Percentiles rank a stretch among this genome's conserved stretches.
Evolutionary conservation across 805 yeast genomes (phyloP).

Genomic region (Helenozyma rhizophorensis): DNA sequence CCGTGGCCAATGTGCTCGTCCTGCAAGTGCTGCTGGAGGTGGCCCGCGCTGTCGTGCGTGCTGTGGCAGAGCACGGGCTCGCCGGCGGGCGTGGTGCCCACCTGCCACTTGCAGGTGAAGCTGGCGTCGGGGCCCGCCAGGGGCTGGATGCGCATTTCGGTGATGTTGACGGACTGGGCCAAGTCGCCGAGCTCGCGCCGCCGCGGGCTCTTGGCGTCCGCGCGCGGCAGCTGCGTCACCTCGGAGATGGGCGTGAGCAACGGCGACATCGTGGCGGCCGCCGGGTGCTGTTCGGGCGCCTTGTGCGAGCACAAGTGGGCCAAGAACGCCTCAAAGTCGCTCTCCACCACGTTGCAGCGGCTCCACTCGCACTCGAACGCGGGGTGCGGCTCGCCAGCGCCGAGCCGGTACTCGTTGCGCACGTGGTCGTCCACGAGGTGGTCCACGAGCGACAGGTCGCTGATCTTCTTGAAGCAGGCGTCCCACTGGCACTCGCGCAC

Average conservation of each 20-base stretch:
- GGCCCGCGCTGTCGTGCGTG: slow-evolving; percentile 50
- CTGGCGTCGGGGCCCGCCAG: slow-evolving; percentile 17
- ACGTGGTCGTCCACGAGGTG: slow-evolving; percentile 49
- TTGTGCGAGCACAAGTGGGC: slow-evolving; percentile 46
- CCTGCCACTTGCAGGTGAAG: slow-evolving; percentile 46
- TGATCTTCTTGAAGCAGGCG: slow-evolving; percentile 46
- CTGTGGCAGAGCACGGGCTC: slow-evolving; percentile 44
- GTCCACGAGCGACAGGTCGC: slow-evolving; percentile 26
- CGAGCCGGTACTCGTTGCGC: slow-evolving; percentile 37
- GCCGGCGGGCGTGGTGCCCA: slow-evolving; percentile 25
- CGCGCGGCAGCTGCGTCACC: too few relatives aligned
- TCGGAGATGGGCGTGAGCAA: slow-evolving; percentile 10
- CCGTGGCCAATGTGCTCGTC: slow-evolving; percentile 71
- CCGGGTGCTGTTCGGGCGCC: background rate
- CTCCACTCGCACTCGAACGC: slow-evolving; percentile 67
- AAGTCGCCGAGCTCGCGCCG: too few relatives aligned
- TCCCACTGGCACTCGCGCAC: slow-evolving; percentile 60
- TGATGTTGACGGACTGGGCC: slow-evolving; percentile 30
- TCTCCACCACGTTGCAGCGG: slow-evolving; percentile 57
- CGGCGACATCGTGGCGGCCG: too few relatives aligned
- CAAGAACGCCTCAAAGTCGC: slow-evolving; percentile 50
- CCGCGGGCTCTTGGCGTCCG: too few relatives aligned
- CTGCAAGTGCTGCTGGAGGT: slow-evolving; percentile 68
- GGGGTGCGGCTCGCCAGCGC: slow-evolving; percentile 4
- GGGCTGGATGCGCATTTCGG: slow-evolving; percentile 31